These are phyloP conservation scores for Fusarium irregulare DNA, from an alignment of 2,329 filamentous ascomycete species.

Conservation along the genomic window DNA sequence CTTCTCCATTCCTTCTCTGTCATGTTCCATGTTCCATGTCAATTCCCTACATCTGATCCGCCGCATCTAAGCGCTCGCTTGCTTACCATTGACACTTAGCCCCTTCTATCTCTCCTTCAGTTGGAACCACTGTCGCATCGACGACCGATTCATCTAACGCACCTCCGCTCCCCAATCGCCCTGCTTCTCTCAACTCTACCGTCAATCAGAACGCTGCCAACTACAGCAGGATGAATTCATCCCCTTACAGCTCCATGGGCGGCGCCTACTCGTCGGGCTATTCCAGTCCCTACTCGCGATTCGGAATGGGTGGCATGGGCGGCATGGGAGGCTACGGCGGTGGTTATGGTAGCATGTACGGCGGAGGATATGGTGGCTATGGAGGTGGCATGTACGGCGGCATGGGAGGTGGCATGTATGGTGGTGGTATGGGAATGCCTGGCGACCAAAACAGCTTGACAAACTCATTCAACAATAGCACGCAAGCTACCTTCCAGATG, in stretches of 20 bases:
- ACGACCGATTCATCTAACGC: slow-evolving; percentile 54
- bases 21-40: slow-evolving; percentile 1
- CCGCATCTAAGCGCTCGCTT: slow-evolving; percentile 41
- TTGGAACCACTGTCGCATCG: slow-evolving; percentile 55
- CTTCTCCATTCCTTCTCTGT: slow-evolving; percentile 1
- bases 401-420: slow-evolving; percentile 55
- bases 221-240: slow-evolving; percentile 74
- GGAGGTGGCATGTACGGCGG: slow-evolving; percentile 57
- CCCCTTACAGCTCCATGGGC: slow-evolving; percentile 59
- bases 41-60: not conserved
- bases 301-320: slow-evolving; percentile 44
- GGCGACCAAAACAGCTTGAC: slow-evolving; percentile 95
- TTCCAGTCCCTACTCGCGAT: slow-evolving; percentile 58
- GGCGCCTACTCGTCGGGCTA: slow-evolving; percentile 58
- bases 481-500: slow-evolving; percentile 96
- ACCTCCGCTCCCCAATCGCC: slow-evolving; percentile 83
- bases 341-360: slow-evolving; percentile 41
- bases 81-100: slow-evolving; percentile 40
- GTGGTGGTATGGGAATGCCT: slow-evolving; percentile 63
- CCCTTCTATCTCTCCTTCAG: slow-evolving; percentile 57
- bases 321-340: slow-evolving; percentile 28
- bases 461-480: slow-evolving; percentile 94
- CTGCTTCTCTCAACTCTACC: slow-evolving; percentile 79
- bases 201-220: slow-evolving; percentile 90
- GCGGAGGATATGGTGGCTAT: slow-evolving; percentile 53